These are phyloP conservation scores for Chlorella sp. DNA, from an alignment of 139 green algal species.

Conservation along the genomic window DNA sequence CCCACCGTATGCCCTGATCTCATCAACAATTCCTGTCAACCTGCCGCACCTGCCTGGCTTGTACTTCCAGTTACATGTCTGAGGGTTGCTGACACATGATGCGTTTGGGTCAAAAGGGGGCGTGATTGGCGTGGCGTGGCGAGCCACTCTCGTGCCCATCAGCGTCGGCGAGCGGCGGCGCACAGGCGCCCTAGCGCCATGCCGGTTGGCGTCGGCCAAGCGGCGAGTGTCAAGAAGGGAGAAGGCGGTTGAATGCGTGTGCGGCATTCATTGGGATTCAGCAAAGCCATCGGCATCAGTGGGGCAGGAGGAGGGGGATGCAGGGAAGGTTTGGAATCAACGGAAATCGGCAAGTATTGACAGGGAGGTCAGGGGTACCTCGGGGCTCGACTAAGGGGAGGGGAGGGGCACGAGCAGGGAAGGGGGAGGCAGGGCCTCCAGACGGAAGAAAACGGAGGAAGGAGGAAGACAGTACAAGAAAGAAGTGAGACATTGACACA, in stretches of 20 bases:
- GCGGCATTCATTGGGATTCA: not conserved
- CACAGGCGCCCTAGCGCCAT: not conserved
- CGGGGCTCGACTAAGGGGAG: not conserved
- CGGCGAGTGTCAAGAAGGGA: not conserved
- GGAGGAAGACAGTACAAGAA: not conserved
- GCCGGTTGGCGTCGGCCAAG: no score
- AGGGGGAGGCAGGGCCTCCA: not conserved
- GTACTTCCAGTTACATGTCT: no score
- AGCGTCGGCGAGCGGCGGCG: not conserved
- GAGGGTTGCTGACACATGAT: not conserved
- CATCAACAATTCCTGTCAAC: not conserved
- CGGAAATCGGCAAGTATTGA: not conserved
- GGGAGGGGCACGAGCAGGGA: not conserved
- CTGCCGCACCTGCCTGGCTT: no score
- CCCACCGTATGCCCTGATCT: not conserved
- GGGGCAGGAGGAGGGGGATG: not conserved
- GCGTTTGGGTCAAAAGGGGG: not conserved
- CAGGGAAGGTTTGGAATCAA: not conserved
- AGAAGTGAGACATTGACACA: not conserved
- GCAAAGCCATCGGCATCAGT: not conserved
- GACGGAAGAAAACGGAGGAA: not conserved
- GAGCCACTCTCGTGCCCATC: not conserved
- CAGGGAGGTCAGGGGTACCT: not conserved
- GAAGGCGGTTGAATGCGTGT: not conserved
- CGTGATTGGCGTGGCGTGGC: not conserved